Percentiles rank a stretch among this genome's conserved stretches.
Evolutionary conservation across 768 basidiomycete species (phyloP).

Genomic region (Russula lepida): DNA sequence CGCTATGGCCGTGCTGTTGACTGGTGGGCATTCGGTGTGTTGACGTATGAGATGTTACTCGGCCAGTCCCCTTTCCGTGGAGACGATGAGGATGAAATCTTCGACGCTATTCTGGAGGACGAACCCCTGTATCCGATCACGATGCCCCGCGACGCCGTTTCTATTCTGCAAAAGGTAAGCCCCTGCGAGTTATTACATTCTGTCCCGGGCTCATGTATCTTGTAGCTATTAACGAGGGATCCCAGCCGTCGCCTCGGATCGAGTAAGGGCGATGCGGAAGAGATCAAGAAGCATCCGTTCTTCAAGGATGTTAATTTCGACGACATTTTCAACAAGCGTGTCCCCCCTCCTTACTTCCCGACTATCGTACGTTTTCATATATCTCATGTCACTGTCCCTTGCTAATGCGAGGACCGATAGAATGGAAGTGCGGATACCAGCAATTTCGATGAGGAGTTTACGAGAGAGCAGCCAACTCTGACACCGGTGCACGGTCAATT

Average conservation of each 20-base stretch:
- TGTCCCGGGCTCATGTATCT: conserved; percentile 7
- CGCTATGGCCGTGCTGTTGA: conserved; percentile 97
- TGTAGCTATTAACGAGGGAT: conserved; percentile 84
- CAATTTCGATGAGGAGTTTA: conserved; percentile 97
- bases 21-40: conserved; percentile 99
- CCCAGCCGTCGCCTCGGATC: conserved; percentile 86
- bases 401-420: conserved; percentile 30
- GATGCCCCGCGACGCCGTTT: conserved; percentile 96
- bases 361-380: conserved; percentile 61
- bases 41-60: conserved; percentile 97
- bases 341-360: conserved; percentile 96
- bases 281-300: conserved; percentile 96
- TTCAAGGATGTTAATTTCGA: conserved; percentile 98
- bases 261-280: conserved; percentile 86
- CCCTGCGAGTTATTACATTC: not conserved
- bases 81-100: conserved; percentile 99
- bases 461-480: conserved; percentile 90
- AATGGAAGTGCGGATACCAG: conserved; percentile 81
- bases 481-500: conserved; percentile 96
- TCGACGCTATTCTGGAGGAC: conserved; percentile 97
- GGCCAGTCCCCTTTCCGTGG: conserved; percentile 99
- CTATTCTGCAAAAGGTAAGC: conserved; percentile 84
- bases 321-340: conserved; percentile 94
- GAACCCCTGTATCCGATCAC: conserved; percentile 98
- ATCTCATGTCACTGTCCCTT: not conserved